Conservation (phyloP, 208 protist species). For the Leishmania martiniquensis region DNA sequence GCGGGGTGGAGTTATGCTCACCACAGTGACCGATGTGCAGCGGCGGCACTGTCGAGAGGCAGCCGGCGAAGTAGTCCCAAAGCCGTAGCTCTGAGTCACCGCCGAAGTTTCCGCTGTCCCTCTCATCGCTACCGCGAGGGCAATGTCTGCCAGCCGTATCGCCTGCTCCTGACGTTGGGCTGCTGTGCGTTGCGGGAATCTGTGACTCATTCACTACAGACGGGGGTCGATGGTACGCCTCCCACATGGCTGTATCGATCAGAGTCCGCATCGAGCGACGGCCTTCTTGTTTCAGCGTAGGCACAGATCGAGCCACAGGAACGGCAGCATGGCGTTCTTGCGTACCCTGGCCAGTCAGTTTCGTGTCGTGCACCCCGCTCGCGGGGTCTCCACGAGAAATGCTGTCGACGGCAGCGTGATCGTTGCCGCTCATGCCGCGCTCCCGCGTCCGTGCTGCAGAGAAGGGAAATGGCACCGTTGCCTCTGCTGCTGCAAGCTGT, state of each 20-base stretch:
- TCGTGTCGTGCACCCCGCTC: not conserved
- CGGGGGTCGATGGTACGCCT: slow-evolving; percentile 4
- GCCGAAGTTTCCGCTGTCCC: no score
- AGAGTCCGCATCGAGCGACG: slow-evolving; percentile 14
- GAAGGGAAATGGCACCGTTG: slow-evolving; percentile 13
- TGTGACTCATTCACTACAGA: not conserved
- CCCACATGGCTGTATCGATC: slow-evolving; percentile 26
- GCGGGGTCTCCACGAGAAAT: no score
- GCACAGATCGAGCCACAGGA: not conserved
- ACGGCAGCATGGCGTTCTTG: not conserved
- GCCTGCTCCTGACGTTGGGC: no score
- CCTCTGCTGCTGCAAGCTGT: not conserved
- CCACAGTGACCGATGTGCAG: slow-evolving; percentile 3
- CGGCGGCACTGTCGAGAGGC: not conserved
- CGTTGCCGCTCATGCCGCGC: not conserved
- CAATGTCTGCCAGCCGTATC: not conserved
- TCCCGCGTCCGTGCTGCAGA: not conserved
- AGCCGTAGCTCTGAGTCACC: slow-evolving; percentile 16
- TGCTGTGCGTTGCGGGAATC: not conserved
- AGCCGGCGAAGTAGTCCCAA: slow-evolving; percentile 29
- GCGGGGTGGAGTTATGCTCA: not conserved
- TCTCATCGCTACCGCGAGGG: not conserved
- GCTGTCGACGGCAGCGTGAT: not conserved
- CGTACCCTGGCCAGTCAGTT: not conserved
- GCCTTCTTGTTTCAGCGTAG: slow-evolving; percentile 2